A percentile compares a stretch with the other conserved stretches of the same genome.
Conservation (phyloP, 257 asterid genomes). For the Lycium ferocissimum region DNA sequence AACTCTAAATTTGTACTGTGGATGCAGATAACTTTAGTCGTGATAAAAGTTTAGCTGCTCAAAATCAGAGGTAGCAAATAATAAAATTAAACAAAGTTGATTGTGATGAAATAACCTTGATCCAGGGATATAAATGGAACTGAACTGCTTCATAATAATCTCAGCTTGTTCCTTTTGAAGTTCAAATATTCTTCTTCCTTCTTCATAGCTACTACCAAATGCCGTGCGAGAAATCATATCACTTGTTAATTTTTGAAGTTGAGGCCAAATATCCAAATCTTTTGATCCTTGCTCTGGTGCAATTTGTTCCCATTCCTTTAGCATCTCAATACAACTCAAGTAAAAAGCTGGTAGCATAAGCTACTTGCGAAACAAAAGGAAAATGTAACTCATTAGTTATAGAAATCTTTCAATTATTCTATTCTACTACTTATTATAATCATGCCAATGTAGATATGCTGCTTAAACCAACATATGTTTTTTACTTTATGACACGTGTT, state of each 20-base stretch:
- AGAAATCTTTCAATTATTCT: neutral
- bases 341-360: conserved; percentile 53
- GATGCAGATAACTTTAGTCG: neutral
- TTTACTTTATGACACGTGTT: neutral
- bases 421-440: no score
- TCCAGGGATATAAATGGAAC: conserved; percentile 48
- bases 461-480: no score
- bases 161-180: conserved; percentile 50
- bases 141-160: conserved; percentile 28
- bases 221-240: conserved; percentile 56
- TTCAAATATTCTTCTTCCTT: conserved; percentile 55
- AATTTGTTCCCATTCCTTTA: conserved; percentile 46
- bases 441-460: no score
- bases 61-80: neutral
- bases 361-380: conserved; percentile 28
- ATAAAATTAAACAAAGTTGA: neutral
- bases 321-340: conserved; percentile 44
- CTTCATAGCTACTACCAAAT: conserved; percentile 57
- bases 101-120: conserved; percentile 40
- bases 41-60: neutral
- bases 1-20: no score
- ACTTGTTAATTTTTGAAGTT: conserved; percentile 39
- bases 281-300: conserved; percentile 33
- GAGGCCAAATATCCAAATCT: conserved; percentile 57
- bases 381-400: neutral